Evolutionary conservation across 192 early-diverging fungal species (phyloP).

Genomic region (Rhizoclosmatium globosum): DNA sequence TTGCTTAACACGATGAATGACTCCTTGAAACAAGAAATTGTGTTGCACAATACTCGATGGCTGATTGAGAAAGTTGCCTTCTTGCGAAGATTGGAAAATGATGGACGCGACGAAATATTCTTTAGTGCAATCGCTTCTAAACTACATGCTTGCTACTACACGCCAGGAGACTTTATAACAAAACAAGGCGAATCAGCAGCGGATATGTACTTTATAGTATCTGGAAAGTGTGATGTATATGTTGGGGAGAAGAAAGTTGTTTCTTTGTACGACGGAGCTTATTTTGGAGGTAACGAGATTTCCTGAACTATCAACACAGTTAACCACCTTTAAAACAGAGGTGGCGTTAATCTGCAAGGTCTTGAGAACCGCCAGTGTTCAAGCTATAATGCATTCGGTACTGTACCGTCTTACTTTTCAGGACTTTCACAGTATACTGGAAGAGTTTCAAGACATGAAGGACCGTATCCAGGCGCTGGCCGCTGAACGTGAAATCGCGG

Average conservation of each 20-base stretch:
- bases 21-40: conserved; percentile 52
- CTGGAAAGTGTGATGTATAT: conserved; percentile 47
- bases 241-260: conserved; percentile 41
- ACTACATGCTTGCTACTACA: too few relatives aligned
- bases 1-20: conserved; percentile 52
- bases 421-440: conserved; percentile 7
- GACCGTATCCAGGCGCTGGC: not conserved
- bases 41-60: conserved; percentile 48
- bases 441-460: conserved; percentile 14
- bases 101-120: too few relatives aligned
- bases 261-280: conserved; percentile 35
- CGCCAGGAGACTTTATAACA: too few relatives aligned
- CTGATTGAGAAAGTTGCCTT: conserved; percentile 55
- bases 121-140: too few relatives aligned
- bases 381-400: not conserved
- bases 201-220: too few relatives aligned
- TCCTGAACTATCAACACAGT: not conserved
- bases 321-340: too few relatives aligned
- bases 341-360: not conserved
- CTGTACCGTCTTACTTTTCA: not conserved
- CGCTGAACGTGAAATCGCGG: not conserved
- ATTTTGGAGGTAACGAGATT: conserved; percentile 17
- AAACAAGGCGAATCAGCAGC: too few relatives aligned
- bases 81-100: too few relatives aligned
- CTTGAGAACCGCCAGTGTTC: conserved; percentile 2